phyloP scores from a whole-genome alignment of 768 basidiomycete genomes.

The Boletus reticuloceps region DNA sequence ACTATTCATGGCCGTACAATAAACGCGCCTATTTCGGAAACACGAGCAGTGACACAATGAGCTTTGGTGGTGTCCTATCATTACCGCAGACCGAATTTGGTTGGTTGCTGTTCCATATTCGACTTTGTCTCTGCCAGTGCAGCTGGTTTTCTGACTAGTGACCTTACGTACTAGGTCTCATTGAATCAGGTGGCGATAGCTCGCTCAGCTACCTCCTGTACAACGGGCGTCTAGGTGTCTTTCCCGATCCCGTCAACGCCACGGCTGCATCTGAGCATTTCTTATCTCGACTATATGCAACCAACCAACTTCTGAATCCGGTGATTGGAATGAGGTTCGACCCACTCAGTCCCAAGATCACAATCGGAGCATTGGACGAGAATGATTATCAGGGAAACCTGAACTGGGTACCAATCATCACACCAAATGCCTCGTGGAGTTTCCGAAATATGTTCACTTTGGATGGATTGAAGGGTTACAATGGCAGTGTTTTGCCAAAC shows the following conservation, averaged over 20 bases:
- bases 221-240: constrained; percentile 19
- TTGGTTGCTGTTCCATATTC: neutral
- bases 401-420: constrained; percentile 21
- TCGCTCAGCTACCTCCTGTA: constrained; percentile 18
- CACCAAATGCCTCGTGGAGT: constrained; percentile 8
- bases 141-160: neutral
- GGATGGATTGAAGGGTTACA: constrained; percentile 20
- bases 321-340: constrained; percentile 24
- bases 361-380: constrained; percentile 24
- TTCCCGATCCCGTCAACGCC: constrained; percentile 20
- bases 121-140: neutral
- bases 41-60: constrained; percentile 12
- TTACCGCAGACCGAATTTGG: constrained; percentile 14
- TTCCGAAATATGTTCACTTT: constrained; percentile 5
- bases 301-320: constrained; percentile 18
- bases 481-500: constrained; percentile 13
- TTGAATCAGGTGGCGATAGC: constrained; percentile 14
- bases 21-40: constrained; percentile 9
- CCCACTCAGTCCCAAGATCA: constrained; percentile 23
- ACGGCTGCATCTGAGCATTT: constrained; percentile 18
- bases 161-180: constrained; percentile 5
- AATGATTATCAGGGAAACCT: constrained; percentile 20
- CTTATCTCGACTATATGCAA: constrained; percentile 11
- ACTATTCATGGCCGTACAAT: constrained; percentile 14
- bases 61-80: constrained; percentile 15